Evolutionary conservation across 2,329 filamentous ascomycete species (phyloP).

Genomic region (Fusarium sp.): DNA sequence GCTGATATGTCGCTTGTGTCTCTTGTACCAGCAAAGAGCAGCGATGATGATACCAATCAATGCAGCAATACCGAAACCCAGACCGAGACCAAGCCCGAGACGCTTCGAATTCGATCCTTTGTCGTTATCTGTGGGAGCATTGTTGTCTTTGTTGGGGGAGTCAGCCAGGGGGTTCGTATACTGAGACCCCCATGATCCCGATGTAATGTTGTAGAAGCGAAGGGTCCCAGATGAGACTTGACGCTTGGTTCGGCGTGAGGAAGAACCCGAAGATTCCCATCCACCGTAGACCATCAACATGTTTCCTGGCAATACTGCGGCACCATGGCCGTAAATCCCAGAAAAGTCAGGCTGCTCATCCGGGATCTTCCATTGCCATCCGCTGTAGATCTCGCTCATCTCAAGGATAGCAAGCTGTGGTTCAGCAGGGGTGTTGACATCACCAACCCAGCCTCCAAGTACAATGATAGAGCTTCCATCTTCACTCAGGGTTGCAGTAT

Average conservation of each 20-base stretch:
- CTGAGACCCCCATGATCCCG: conserved; percentile 64
- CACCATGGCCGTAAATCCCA: conserved; percentile 74
- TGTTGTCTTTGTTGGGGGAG: conserved; percentile 18
- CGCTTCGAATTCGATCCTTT: conserved; percentile 44
- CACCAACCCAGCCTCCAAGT: conserved; percentile 92
- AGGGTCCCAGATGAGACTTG: conserved; percentile 48
- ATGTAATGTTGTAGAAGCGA: conserved; percentile 70
- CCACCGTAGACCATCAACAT: conserved; percentile 77
- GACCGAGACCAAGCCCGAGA: conserved; percentile 59
- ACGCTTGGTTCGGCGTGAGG: conserved; percentile 54
- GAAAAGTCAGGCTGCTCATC: conserved; percentile 59
- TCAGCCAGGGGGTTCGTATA: conserved; percentile 62
- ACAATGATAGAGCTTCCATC: conserved; percentile 84
- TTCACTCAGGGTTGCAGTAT: conserved; percentile 83
- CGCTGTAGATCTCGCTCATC: conserved; percentile 79
- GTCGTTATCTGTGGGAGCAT: conserved; percentile 43
- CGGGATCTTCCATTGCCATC: conserved; percentile 80
- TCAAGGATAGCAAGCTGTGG: conserved; percentile 85
- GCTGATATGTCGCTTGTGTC: conserved; percentile 52
- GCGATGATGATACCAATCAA: conserved; percentile 61
- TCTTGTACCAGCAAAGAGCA: conserved; percentile 66
- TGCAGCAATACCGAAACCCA: conserved; percentile 71
- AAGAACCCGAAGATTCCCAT: conserved; percentile 64
- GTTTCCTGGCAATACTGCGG: conserved; percentile 73
- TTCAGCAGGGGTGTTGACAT: conserved; percentile 78